Conservation (phyloP, 441 rosid species). For the Gossypium aridum region DNA sequence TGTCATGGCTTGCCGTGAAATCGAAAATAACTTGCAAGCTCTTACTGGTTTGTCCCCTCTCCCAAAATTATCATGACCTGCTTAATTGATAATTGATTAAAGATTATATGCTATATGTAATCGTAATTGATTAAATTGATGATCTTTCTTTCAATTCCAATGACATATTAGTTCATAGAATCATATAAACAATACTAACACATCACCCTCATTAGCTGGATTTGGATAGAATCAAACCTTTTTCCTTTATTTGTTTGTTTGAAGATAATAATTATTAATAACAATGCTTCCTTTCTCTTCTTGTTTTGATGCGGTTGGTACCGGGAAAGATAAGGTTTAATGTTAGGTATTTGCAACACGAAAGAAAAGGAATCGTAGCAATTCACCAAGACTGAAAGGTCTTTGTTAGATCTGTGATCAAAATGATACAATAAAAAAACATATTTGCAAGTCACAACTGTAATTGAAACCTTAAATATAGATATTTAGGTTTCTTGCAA, state of each 20-base stretch:
- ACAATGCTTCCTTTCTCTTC: neutral
- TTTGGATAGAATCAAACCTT: neutral
- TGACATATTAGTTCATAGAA: neutral
- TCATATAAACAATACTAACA: neutral
- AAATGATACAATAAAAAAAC: no score
- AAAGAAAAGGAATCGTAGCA: no score
- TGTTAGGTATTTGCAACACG: neutral
- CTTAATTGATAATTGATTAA: neutral
- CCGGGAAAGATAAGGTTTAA: slow-evolving; percentile 5
- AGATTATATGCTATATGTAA: neutral
- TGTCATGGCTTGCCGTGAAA: slow-evolving; percentile 95
- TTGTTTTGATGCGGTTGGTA: slow-evolving; percentile 22
- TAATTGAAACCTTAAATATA: neutral
- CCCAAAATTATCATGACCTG: neutral
- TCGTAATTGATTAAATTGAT: neutral
- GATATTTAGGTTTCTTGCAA: slow-evolving; percentile 18
- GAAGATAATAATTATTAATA: neutral
- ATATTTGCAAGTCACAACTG: neutral
- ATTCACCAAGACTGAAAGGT: no score
- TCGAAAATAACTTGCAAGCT: slow-evolving; percentile 80
- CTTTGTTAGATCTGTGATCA: no score
- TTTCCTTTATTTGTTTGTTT: neutral
- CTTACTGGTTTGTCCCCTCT: slow-evolving; percentile 59
- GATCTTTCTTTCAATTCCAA: neutral
- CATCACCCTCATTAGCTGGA: slow-evolving; percentile 3